A percentile compares a stretch with the other conserved stretches of the same genome.
These are phyloP conservation scores for Dactylellina drechsleri DNA, from an alignment of 2,329 filamentous ascomycete genomes.

Conservation along the genomic window DNA sequence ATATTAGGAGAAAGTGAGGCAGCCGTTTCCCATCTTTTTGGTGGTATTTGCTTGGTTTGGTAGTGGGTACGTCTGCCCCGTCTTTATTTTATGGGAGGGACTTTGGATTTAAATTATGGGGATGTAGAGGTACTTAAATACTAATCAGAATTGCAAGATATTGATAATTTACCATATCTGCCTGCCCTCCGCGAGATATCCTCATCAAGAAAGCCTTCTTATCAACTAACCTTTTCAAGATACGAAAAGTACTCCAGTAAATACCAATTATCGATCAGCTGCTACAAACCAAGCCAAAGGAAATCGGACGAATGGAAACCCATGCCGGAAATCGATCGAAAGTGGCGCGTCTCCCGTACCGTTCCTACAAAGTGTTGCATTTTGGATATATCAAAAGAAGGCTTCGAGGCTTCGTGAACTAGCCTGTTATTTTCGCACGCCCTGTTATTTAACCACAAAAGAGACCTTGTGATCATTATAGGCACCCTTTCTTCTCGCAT, in stretches of 20 bases:
- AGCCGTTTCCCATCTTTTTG: no score
- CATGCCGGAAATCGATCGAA: no score
- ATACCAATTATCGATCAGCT: background rate
- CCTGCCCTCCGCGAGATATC: conserved; percentile 6
- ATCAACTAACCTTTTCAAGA: background rate
- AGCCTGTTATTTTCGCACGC: background rate
- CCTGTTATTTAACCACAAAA: conserved; percentile 5
- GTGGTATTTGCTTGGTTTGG: no score
- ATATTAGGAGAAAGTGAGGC: no score
- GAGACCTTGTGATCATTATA: conserved; percentile 27
- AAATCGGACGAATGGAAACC: background rate
- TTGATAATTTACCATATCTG: no score
- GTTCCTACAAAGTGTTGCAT: background rate
- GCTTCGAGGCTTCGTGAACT: conserved; percentile 37
- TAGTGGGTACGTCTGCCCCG: no score
- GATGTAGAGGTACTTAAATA: no score
- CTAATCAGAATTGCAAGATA: no score
- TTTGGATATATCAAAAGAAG: conserved; percentile 18
- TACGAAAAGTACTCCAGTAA: background rate
- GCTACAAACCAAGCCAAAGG: background rate
- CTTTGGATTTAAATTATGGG: no score
- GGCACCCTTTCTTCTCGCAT: conserved; percentile 26
- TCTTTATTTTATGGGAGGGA: no score
- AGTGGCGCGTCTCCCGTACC: no score
- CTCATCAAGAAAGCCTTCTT: background rate